A percentile compares a stretch with the other conserved stretches of the same genome.
Conservation (phyloP, 306 rosid species). For the Cucumis hystrix region DNA sequence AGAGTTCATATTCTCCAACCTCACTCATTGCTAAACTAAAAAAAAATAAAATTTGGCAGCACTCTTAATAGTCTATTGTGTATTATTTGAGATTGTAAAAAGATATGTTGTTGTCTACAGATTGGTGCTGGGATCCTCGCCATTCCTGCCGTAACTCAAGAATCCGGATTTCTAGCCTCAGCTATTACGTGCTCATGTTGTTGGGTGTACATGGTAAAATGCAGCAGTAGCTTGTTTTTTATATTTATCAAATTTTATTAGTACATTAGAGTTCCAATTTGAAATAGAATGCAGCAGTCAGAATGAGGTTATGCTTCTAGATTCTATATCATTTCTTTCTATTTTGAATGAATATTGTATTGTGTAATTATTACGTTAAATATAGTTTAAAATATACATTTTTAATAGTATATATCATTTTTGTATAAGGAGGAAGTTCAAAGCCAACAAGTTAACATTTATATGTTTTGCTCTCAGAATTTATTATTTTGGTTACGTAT, state of each 20-base stretch:
- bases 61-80: not conserved
- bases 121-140: conserved; percentile 81
- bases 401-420: too few species aligned
- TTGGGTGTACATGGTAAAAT: conserved; percentile 61
- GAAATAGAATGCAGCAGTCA: not conserved
- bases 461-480: too few species aligned
- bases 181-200: conserved; percentile 44
- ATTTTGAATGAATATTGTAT: not conserved
- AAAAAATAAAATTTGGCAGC: too few species aligned
- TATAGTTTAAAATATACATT: too few species aligned
- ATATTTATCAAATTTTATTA: not conserved
- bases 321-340: not conserved
- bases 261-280: not conserved
- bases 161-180: conserved; percentile 66
- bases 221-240: not conserved
- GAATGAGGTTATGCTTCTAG: not conserved
- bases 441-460: too few species aligned
- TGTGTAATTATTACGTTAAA: not conserved
- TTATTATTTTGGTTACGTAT: too few species aligned
- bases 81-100: not conserved
- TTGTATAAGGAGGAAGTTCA: too few species aligned
- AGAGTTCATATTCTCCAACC: too few species aligned
- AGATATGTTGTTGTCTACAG: conserved; percentile 11
- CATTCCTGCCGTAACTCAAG: conserved; percentile 73
- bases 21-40: too few species aligned